Conservation (phyloP, 129 eudicot genomes). For the Cynara cardunculus region DNA sequence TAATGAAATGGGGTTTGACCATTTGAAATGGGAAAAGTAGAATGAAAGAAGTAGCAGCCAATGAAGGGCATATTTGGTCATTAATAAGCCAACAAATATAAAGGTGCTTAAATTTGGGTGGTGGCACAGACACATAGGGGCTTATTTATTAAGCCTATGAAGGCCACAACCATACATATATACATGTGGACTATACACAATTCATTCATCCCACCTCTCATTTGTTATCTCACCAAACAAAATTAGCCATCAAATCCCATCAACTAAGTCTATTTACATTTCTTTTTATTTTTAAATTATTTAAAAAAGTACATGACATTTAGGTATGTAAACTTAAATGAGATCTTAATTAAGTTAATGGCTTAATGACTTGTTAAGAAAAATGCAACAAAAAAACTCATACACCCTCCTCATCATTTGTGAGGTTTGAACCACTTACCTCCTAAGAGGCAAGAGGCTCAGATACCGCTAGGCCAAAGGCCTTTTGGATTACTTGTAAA, state of each 20-base stretch:
- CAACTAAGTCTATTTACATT: neutral
- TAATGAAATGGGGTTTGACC: neutral
- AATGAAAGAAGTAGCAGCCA: neutral
- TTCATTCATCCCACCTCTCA: neutral
- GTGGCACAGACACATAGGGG: neutral
- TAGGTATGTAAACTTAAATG: too few relatives aligned
- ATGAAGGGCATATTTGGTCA: slow-evolving; percentile 4
- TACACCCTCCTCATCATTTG: too few relatives aligned
- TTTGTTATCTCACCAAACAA: neutral
- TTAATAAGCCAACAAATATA: neutral
- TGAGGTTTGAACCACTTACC: too few relatives aligned
- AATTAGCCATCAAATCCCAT: neutral
- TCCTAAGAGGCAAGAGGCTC: too few relatives aligned
- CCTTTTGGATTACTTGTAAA: too few relatives aligned
- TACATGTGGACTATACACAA: slow-evolving; percentile 15
- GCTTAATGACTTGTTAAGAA: too few relatives aligned
- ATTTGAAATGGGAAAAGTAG: neutral
- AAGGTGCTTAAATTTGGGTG: neutral
- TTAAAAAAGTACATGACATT: neutral
- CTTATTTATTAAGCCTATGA: neutral
- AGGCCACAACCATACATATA: slow-evolving; percentile 21
- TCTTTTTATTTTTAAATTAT: neutral
- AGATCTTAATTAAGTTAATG: too few relatives aligned
- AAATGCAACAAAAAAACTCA: too few relatives aligned
- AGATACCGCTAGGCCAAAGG: too few relatives aligned